Evolutionary conservation across 495 filamentous ascomycete genomes (phyloP).

Genomic region (Xylaria grammica): DNA sequence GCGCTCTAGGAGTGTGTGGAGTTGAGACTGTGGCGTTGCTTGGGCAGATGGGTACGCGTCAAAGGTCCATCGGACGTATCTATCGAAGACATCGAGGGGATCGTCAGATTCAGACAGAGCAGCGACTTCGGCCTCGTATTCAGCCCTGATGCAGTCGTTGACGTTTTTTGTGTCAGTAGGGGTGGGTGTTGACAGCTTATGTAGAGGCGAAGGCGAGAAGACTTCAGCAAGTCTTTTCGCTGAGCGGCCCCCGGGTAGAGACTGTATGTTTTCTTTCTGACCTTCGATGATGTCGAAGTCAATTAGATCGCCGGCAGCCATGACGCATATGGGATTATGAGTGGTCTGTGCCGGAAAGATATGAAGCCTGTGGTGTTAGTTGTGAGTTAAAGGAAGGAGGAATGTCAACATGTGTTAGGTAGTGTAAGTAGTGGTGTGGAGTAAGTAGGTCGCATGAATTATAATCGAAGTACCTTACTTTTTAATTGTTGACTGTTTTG

Average conservation of each 20-base stretch:
- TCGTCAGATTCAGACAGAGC: constrained; percentile 87
- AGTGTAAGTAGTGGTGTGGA: constrained; percentile 16
- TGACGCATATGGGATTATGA: constrained; percentile 32
- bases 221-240: constrained; percentile 86
- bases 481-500: constrained; percentile 40
- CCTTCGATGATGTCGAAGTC: constrained; percentile 95
- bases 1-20: constrained; percentile 87
- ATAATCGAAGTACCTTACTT: background rate
- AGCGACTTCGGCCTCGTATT: constrained; percentile 84
- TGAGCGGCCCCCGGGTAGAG: constrained; percentile 87
- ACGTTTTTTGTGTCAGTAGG: constrained; percentile 73
- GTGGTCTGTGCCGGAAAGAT: constrained; percentile 24
- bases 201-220: constrained; percentile 70
- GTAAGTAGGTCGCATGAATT: constrained; percentile 21
- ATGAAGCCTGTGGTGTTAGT: constrained; percentile 24
- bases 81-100: constrained; percentile 92
- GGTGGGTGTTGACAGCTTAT: constrained; percentile 60
- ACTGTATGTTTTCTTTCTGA: constrained; percentile 97
- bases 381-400: constrained; percentile 19
- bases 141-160: constrained; percentile 76
- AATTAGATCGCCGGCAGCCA: constrained; percentile 63
- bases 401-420: background rate
- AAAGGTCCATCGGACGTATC: constrained; percentile 95
- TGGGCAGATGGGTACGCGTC: constrained; percentile 94
- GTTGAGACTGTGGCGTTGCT: constrained; percentile 85